Evolutionary conservation across 73 alveolate genomes (phyloP), one percentile per base, ranked within the genome.

Genomic region (Symbiodinium pilosum): DNA sequence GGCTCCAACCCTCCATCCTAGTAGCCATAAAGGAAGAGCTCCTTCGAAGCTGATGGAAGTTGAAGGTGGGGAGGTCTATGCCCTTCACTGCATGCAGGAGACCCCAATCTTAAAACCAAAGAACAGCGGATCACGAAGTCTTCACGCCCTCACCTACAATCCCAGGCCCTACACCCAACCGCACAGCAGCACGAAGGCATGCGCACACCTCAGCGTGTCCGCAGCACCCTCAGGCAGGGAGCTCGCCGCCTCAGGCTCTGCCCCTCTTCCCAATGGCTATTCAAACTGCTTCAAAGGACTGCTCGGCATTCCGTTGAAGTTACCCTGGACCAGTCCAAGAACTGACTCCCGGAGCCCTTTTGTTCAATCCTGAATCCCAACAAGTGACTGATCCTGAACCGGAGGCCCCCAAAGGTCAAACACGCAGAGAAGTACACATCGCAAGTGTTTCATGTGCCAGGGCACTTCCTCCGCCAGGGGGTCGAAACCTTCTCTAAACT

Each of bases 1-100:
- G 87, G 28, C 34, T 36, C 95, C 95, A 89, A 4, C 95, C 95
- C 30, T 89, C 95, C 95, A 89, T 89, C 38, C 39, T 16, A 7
- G 95, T 89, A 11, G 75, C 30, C 71, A 64, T 39, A 77, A 89
- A 89, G 47, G 87, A 42, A 14, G 87, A 39, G 87, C 95, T 89
- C 95, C 95, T 89, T 86, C 81, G n/a, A n/a, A n/a, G n/a, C n/a
- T n/a, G n/a, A n/a, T n/a, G n/a, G n/a, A n/a, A n/a, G n/a, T n/a
- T n/a, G n/a, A n/a, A n/a, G n/a, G n/a, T n/a, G n/a, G n/a, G n/a
- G n/a, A n/a, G n/a, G n/a, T n/a, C n/a, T n/a, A n/a, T n/a, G n/a
- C n/a, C n/a, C n/a, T n/a, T n/a, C n/a, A n/a, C 68, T 24, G 68
- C 68, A 24, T 16, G 4, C 73, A 26, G 16, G n/a, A 30, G 26